These are phyloP conservation scores for Nicotiana rustica DNA, from an alignment of 305 asterid genomes.

Conservation along the genomic window DNA sequence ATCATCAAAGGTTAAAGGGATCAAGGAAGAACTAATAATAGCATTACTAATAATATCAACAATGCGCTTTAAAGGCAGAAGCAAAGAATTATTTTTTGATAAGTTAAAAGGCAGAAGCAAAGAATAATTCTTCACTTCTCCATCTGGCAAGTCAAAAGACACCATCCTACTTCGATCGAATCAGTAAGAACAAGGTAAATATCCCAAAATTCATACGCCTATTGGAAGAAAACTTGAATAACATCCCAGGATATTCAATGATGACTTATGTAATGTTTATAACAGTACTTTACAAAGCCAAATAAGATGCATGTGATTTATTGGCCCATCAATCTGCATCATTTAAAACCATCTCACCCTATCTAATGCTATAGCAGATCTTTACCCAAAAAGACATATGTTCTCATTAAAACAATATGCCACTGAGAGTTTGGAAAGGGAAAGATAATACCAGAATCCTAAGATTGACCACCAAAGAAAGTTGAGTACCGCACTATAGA, in stretches of 20 bases:
- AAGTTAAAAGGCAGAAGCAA: slow-evolving; percentile 28
- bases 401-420: neutral
- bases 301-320: neutral
- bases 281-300: slow-evolving; percentile 5
- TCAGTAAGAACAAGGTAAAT: neutral
- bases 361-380: slow-evolving; percentile 8
- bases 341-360: neutral
- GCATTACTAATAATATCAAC: neutral
- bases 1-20: neutral
- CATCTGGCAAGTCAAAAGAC: slow-evolving; percentile 21
- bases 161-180: neutral
- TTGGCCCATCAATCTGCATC: neutral
- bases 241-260: slow-evolving; percentile 11
- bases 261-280: neutral
- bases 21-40: neutral
- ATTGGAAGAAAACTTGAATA: neutral
- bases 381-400: neutral
- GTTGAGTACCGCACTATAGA: neutral
- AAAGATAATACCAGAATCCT: neutral
- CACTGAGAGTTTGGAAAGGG: neutral
- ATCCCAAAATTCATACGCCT: neutral
- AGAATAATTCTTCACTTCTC: slow-evolving; percentile 20
- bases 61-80: neutral
- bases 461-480: neutral
- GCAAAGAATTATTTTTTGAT: neutral